Evolutionary conservation across 2,329 filamentous ascomycete species (phyloP), one percentile per base, ranked within the genome.

Genomic region (Davidsoniella virescens): DNA sequence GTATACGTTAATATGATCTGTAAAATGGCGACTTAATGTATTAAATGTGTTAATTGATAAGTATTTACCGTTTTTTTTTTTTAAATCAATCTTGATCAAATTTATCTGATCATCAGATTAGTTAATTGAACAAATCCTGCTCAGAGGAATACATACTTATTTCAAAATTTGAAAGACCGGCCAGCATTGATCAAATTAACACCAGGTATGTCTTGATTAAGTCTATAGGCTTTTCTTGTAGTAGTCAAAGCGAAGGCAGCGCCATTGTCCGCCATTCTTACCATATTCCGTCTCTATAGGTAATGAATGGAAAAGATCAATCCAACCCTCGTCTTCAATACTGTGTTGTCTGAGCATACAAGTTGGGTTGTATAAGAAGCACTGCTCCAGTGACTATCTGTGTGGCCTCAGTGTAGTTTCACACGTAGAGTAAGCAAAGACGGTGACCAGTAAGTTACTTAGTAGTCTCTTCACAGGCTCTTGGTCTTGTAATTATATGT

Each of bases 71-170:
- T 29, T 23, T 2, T 47, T 37, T n/a, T n/a, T n/a, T n/a, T n/a
- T n/a, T n/a, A n/a, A n/a, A 47, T 47, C 44, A 33, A 49, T 44
- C 39, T 37, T 50, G 20, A 45, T 50, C 29, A 45, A 45, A 20
- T 17, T 50, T 50, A 50, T 50, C 48, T 39, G 48, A 50, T 50
- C 14, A 39, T 50, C 48, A 29, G 41, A 50, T 44, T 29, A 23
- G 5, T 23, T 23, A 5, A 42, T 17, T 17, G 39, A 41, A 16
- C 6, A 42, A 42, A 12, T 16, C 39, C 16, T 8, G 9, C 39
- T 14, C 9, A 42, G 1, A 42, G 16, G n/a, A 42, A 17, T 42
- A 6, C 5, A 23, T 23, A 23, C 5, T 23, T 23, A 16, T 20
- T 16, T 42, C 39, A 42, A 42, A 16, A 42, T 10, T 17, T 39